These are phyloP conservation scores for Mortierella sp. DNA, from an alignment of 371 early-diverging fungal genomes.

Conservation along the genomic window DNA sequence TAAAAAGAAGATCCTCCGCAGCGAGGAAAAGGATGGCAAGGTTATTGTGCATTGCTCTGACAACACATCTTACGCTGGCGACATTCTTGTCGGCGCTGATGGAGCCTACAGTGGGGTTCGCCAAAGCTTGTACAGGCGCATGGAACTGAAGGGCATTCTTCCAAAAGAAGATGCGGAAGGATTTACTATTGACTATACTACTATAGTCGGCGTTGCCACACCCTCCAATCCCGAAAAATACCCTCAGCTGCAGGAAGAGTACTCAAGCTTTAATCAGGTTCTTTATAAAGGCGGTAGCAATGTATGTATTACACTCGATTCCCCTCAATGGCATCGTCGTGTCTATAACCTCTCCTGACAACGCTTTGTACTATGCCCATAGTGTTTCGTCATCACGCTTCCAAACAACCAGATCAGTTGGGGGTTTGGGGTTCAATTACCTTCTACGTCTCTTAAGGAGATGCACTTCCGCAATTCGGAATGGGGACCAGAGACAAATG, in stretches of 20 bases:
- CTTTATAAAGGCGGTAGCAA: background rate
- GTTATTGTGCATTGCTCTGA: no score
- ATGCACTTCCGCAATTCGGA: background rate
- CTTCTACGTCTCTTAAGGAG: background rate
- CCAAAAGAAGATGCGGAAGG: slow-evolving; percentile 13
- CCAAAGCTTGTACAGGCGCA: slow-evolving; percentile 11
- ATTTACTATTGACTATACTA: slow-evolving; percentile 8
- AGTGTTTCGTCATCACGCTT: background rate
- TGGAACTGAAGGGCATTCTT: slow-evolving; percentile 9
- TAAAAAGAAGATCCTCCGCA: no score
- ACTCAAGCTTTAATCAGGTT: background rate
- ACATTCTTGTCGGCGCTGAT: no score
- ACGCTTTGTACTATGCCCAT: background rate
- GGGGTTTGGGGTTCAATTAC: background rate
- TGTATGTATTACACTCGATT: background rate
- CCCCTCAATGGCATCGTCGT: background rate
- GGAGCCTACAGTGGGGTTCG: slow-evolving; percentile 22
- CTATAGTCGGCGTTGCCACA: slow-evolving; percentile 16
- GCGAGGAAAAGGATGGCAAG: no score
- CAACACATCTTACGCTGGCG: no score
- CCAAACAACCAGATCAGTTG: background rate
- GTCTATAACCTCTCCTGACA: background rate
- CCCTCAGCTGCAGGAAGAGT: slow-evolving; percentile 3
- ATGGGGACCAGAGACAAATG: background rate
- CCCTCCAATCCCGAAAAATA: slow-evolving; percentile 19